Evolutionary conservation across 1,284 basidiomycete genomes (phyloP).

Genomic region (Leccinum fallax): DNA sequence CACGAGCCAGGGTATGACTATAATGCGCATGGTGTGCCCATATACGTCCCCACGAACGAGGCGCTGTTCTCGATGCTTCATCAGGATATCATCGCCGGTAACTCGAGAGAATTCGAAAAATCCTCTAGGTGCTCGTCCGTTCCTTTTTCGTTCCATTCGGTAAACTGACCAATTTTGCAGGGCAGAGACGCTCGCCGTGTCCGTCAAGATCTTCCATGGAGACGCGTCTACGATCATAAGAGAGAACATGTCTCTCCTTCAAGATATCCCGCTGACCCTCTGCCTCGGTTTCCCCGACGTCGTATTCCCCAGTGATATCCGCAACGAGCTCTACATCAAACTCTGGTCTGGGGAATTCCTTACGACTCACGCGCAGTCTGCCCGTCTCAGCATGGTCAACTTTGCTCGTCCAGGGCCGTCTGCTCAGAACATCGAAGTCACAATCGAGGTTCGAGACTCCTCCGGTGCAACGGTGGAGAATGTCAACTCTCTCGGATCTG

Average conservation of each 20-base stretch:
- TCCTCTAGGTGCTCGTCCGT: constrained; percentile 64
- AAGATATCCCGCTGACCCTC: constrained; percentile 79
- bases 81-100: constrained; percentile 88
- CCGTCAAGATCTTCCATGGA: constrained; percentile 88
- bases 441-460: constrained; percentile 82
- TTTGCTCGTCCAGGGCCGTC: constrained; percentile 58
- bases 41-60: constrained; percentile 85
- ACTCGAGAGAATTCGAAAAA: constrained; percentile 82
- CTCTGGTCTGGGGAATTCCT: constrained; percentile 89
- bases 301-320: constrained; percentile 89
- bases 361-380: constrained; percentile 48
- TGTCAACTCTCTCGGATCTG: constrained; percentile 82
- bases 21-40: constrained; percentile 72
- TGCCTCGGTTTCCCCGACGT: constrained; percentile 97
- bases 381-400: constrained; percentile 62
- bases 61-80: constrained; percentile 90
- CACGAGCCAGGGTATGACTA: constrained; percentile 48
- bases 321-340: constrained; percentile 95
- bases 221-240: constrained; percentile 73
- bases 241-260: constrained; percentile 87
- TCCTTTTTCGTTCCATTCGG: background rate
- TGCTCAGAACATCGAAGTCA: constrained; percentile 84
- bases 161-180: constrained; percentile 40
- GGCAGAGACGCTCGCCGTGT: constrained; percentile 86
- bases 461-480: constrained; percentile 76